Conservation (phyloP, 345 rosid species). For the Aegle marmelos region DNA sequence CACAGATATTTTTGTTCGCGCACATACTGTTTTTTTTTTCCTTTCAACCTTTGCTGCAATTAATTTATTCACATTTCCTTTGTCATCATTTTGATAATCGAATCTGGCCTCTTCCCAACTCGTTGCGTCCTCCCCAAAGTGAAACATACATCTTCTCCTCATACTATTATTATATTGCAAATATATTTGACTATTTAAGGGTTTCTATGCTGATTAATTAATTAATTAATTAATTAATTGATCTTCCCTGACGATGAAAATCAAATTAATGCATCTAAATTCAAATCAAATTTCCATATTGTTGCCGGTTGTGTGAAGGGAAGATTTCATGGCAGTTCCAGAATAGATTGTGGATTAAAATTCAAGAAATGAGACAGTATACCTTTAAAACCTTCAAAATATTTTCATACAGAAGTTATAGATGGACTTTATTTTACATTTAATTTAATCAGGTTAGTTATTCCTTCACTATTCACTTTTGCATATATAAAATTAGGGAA, state of each 20-base stretch:
- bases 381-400: no score
- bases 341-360: no score
- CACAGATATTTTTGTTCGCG: background rate
- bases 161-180: background rate
- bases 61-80: background rate
- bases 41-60: background rate
- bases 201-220: background rate
- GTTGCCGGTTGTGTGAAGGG: no score
- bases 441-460: no score
- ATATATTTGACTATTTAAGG: background rate
- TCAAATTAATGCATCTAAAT: no score
- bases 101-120: background rate
- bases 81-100: background rate
- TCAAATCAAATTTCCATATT: no score
- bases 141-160: background rate
- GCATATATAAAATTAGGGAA: no score
- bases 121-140: background rate
- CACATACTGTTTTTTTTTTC: background rate
- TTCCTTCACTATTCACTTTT: no score
- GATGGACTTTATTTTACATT: no score
- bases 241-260: background rate
- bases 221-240: background rate
- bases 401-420: no score
- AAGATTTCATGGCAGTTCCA: no score
- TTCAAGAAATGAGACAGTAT: no score